Base-by-base conservation (phyloP, 352 stramenopile genomes). In the Phytophthora nicotianae region DNA sequence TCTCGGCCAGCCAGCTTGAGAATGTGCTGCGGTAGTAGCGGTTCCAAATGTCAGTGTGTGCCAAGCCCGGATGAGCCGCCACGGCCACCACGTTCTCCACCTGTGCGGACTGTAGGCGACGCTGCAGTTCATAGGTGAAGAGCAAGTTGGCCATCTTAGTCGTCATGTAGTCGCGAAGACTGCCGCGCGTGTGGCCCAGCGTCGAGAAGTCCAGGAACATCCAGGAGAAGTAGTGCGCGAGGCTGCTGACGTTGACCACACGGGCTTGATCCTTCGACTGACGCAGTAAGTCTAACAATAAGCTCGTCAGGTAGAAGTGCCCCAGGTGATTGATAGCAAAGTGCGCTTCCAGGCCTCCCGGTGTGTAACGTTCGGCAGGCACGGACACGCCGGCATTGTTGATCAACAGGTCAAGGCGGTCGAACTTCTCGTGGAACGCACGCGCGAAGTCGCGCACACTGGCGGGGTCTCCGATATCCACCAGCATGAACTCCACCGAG, bases 291-390 rank as follows among this genome's bases (percentile, higher is more conserved):
- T 70, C 62, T 11, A 91, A 58, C 14, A 91, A 46, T 49, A 79
- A 59, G 8, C 61, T 62, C 19, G 83, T 91, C 13, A 95, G 56
- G 19, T 71, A 60, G 58, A 95, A 91, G 57, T 90, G 79, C 5
- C 78, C 82, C 35, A 95, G 24, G 56, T 93, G 74, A 64, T 95
- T 95, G 24, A 74, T 82, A 0, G 70, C 83, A 56, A 95, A 93
- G 29, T 93, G 83, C 16, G 58, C 59, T 55, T 93, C 83, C 19
- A 81, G 43, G 3, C 77, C 81, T 38, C 88, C 68, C 0, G 24
- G 24, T 6, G 70, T 82, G 17, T 77, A 42, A 11, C 54, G 46
- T 42, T 82, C 58, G 9, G 78, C 48, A 3, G 79, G 49, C 0
- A 72, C 76, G 7, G 74, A 74, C 49, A 90, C 75, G 6, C 86